Base-by-base conservation (phyloP, 1,284 basidiomycete genomes). In the Blastosporella zonata region DNA sequence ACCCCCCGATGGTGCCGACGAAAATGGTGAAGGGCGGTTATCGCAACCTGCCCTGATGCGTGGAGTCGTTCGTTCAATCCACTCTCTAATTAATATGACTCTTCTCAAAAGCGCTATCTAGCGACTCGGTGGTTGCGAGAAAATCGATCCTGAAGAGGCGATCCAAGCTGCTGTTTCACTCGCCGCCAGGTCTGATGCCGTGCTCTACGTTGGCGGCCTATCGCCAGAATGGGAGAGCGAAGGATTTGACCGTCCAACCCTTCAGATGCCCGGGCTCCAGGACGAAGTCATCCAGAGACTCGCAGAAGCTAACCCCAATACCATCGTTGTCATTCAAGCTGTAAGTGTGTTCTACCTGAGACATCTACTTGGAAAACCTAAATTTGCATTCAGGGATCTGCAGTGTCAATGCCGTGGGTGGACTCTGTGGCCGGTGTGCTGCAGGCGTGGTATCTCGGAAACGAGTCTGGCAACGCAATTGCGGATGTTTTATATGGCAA, bases 401-500 rank as follows among this genome's bases (percentile, higher is more conserved):
- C 81, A 6, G 75, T 82, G 10, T 77, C 82, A 0, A 84, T 84
- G 82, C 81, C 82, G 9, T 85, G 82, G 82, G 67, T 78, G 1
- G 56, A 73, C 43, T 64, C 72, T 17, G 77, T 82, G 13, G 63
- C 65, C n/a, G 75, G 73, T 1, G 62, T 84, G 27, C 56, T 85
- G 6, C 81, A 84, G 53, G 68, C 81, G 0, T 85, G 82, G 82
- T 90, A 88, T 59, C 81, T 79, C 4, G 89, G 88, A 2, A 89
- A 90, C 61, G 87, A 88, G 64, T 71, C 73, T 12, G 88, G 89
- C 2, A 85, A 86, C 60, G 83, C 84, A 0, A 77, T 91, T 47
- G 81, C 82, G 7, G 86, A 89, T 60, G 70, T 91, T 12, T 60
- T 92, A 10, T 90, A 79, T 62, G 89, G 88, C 28, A 77, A 74